phyloP scores from a whole-genome alignment of 2,329 filamentous ascomycete species.

The Fusarium aywerte region DNA sequence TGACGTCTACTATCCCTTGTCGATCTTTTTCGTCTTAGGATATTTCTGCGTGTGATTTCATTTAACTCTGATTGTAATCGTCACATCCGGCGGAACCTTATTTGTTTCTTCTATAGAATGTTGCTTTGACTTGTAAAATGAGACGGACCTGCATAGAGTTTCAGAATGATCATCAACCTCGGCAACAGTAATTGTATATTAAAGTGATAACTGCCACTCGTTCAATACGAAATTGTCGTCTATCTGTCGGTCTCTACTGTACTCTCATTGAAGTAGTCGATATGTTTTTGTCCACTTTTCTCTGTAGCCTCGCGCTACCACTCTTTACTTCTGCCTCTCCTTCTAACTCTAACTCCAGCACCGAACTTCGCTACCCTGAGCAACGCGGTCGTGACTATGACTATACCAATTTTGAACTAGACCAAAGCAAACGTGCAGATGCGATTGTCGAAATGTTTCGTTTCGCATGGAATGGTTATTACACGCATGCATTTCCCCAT shows the following conservation, averaged over 20 bases:
- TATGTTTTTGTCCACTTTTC: neutral
- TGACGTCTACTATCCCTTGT: neutral
- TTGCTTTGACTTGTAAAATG: neutral
- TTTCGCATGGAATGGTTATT: constrained; percentile 22
- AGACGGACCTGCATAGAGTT: neutral
- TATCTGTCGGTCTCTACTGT: too few species aligned
- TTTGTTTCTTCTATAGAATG: too few species aligned
- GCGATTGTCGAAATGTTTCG: constrained; percentile 21
- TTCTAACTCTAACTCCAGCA: neutral
- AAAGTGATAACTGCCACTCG: too few species aligned
- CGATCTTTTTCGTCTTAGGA: neutral
- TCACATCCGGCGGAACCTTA: neutral
- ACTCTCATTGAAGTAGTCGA: too few species aligned
- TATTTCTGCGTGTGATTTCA: neutral
- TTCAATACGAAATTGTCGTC: too few species aligned
- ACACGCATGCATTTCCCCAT: constrained; percentile 7
- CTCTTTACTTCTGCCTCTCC: neutral
- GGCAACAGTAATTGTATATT: too few species aligned
- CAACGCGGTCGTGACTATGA: constrained; percentile 13
- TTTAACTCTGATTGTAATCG: neutral
- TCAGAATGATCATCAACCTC: too few species aligned
- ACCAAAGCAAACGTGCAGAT: constrained; percentile 11
- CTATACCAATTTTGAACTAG: constrained; percentile 21
- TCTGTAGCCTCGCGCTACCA: neutral
- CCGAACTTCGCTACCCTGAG: neutral